These are phyloP conservation scores for Citrus inodora DNA, from an alignment of 345 rosid species.

Conservation along the genomic window DNA sequence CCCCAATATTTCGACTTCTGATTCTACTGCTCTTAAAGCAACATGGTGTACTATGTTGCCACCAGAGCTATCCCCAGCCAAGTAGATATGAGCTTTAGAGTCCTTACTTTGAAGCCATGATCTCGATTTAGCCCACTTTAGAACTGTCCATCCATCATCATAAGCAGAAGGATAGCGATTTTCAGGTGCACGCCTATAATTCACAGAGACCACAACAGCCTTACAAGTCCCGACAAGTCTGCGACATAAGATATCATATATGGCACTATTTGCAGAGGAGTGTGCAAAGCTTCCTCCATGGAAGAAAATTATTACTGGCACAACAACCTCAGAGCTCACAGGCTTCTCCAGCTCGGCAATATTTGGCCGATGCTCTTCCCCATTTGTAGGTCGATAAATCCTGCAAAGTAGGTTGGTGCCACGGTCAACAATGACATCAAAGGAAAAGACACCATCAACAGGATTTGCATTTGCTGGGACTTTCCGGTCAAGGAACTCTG, in stretches of 20 bases:
- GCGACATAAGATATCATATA: constrained; percentile 77
- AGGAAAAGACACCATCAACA: constrained; percentile 76
- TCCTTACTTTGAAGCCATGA: constrained; percentile 78
- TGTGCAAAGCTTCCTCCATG: constrained; percentile 98
- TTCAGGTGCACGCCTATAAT: constrained; percentile 87
- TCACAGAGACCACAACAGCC: constrained; percentile 85
- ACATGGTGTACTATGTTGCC: constrained; percentile 90
- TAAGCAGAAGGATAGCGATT: constrained; percentile 78
- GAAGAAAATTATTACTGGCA: constrained; percentile 74
- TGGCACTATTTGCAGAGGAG: constrained; percentile 77
- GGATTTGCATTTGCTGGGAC: constrained; percentile 68
- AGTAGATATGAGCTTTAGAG: constrained; percentile 65
- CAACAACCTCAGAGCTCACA: constrained; percentile 46
- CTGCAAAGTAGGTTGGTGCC: constrained; percentile 51
- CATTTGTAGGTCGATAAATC: constrained; percentile 57
- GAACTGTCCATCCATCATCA: constrained; percentile 88
- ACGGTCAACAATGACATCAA: constrained; percentile 69
- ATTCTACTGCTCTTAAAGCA: constrained; percentile 61
- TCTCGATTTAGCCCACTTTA: constrained; percentile 72
- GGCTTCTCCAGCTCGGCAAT: constrained; percentile 69
- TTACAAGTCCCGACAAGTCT: constrained; percentile 65
- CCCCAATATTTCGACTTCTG: constrained; percentile 59
- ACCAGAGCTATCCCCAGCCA: constrained; percentile 94
- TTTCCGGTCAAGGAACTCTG: constrained; percentile 89
- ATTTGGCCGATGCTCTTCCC: constrained; percentile 39